Base-by-base conservation (phyloP, 75 land plant genomes). In the Selaginella moellendorffii region DNA sequence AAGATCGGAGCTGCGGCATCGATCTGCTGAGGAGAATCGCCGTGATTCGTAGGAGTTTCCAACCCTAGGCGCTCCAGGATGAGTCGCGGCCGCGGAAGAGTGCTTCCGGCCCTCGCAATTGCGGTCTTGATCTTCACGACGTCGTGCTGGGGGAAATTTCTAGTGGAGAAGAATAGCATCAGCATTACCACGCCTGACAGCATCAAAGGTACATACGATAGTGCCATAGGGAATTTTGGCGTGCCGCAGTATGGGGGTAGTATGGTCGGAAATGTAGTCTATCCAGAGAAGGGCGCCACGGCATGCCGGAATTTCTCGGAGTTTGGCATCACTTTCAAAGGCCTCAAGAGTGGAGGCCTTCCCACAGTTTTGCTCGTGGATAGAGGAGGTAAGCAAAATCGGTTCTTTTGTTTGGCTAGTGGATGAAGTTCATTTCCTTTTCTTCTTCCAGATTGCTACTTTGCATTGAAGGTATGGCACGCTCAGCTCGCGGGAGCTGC, bases 171-270 rank as follows among this genome's bases (percentile, higher is more conserved):
- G 80, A 89, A 79, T 74, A 89, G 96, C 74, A 67, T 89, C 76
- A 81, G 36, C 26, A 82, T 89, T 54, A 83, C 77, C 28, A 83
- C 96, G 0, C 96, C 96, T 0, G 87, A 86, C 1, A 53, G 58
- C 10, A 53, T 88, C 63, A 85, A 81, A 71, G 86, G 82, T 1
- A 72, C 61, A 1, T 74, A 85, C 52, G 90, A 89, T 36, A 81
- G 77, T 51, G 90, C 96, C 1, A 89, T 89, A 28, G 96, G 90
- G 0, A 91, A 91, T 67, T 91, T 91, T 61, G 97, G 97, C 1
- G 62, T 87, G 9, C 97, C 93, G 20, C 90, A 89, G 63, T 86
- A 89, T 64, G 96, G 96, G 0, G 96, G 90, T 2, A 83, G 84
- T 26, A 73, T 89, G 83, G 80, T 80, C 1, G 96, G 96, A 0